Base-by-base conservation (phyloP, 164 flowering plant species). In the Cinnamomum chago region DNA sequence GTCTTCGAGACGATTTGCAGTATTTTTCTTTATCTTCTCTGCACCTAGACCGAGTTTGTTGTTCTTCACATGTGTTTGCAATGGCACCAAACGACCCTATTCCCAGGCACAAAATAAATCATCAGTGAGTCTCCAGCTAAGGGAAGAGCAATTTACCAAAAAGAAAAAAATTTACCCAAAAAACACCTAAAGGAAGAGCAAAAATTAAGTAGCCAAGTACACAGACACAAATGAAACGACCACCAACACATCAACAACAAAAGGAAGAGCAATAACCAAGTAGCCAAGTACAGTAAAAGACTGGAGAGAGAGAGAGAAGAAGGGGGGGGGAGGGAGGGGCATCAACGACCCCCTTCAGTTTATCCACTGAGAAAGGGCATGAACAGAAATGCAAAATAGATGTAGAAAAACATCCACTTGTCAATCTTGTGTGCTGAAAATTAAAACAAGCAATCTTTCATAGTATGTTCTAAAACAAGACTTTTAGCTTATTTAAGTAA, bases 31-130 rank as follows among this genome's bases (percentile, higher is more conserved):
- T 40, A 60, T 73, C 75, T 84, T 84, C 18, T 92, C 91, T 33
- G 91, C 90, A 79, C 98, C 98, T 74, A 94, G 69, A 22, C 98
- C 98, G 20, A 88, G 86, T 73, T 92, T 94, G 64, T 90, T 83
- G 15, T 85, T 90, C 85, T 92, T 92, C 74, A 83, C 67, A 71
- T 83, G 73, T 25, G 89, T 70, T 79, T 88, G 75, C 51, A 94
- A 75, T 25, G 98, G 98, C 79, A 89, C 93, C 79, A 94, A 66
- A 72, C 94, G 86, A 65, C 98, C 98, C 98, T 93, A 88, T 74
- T 69, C 58, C 30, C 62, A 52, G 3, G 20, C 55, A 51, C 52
- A 67, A 66, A 52, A 9, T 17, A 18, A 40, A 18, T 27, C 65
- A 25, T 68, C 22, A 25, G 24, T 3, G 2, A 60, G 17, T 60